Evolutionary conservation across 306 rosid species (phyloP).

Genomic region (Quercus mongolica): DNA sequence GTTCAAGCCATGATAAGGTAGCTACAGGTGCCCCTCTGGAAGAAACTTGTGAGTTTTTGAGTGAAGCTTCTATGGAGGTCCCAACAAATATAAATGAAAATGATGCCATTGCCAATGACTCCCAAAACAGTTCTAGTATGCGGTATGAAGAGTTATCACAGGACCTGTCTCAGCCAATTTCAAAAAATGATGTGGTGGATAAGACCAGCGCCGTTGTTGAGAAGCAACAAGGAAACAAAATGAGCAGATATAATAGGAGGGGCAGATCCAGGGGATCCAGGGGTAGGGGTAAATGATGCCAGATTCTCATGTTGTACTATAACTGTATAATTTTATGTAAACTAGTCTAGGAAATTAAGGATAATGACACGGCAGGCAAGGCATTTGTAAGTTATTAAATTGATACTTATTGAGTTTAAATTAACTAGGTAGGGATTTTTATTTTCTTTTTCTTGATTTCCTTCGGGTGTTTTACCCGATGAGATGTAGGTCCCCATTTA

Average conservation of each 20-base stretch:
- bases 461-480: not conserved
- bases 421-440: slow-evolving; percentile 27
- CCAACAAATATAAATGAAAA: slow-evolving; percentile 41
- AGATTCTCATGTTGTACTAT: slow-evolving; percentile 1
- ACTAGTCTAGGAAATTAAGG: slow-evolving; percentile 37
- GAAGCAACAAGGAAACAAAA: slow-evolving; percentile 44
- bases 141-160: slow-evolving; percentile 34
- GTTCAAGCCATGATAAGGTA: slow-evolving; percentile 33
- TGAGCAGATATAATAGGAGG: slow-evolving; percentile 49
- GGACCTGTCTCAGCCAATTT: slow-evolving; percentile 33
- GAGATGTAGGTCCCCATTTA: not conserved
- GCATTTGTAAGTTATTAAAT: slow-evolving; percentile 30
- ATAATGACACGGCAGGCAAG: slow-evolving; percentile 30
- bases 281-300: slow-evolving; percentile 41
- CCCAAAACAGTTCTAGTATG: slow-evolving; percentile 53
- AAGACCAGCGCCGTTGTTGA: slow-evolving; percentile 22
- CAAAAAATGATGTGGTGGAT: slow-evolving; percentile 24
- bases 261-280: slow-evolving; percentile 23
- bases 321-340: slow-evolving; percentile 29
- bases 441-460: not conserved
- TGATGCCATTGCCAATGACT: slow-evolving; percentile 34
- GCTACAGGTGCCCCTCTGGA: slow-evolving; percentile 24
- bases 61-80: slow-evolving; percentile 45
- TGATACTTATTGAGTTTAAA: slow-evolving; percentile 19
- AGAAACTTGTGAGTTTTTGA: slow-evolving; percentile 38